A percentile compares a stretch with the other conserved stretches of the same genome.
phyloP scores from a whole-genome alignment of 2,329 filamentous ascomycete species.

The Fusarium redolens region DNA sequence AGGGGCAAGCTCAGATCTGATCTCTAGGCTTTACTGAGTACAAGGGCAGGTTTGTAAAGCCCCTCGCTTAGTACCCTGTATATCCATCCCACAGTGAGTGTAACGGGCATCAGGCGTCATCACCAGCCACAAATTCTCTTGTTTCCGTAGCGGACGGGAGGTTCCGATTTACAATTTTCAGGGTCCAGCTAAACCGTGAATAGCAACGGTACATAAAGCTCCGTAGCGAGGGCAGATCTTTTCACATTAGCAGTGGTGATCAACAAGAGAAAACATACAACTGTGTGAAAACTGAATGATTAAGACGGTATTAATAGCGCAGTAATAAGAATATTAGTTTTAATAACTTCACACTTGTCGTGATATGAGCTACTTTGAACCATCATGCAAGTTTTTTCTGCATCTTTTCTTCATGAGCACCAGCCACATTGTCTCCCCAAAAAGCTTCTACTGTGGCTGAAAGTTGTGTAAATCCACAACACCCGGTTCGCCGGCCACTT shows the following conservation, averaged over 20 bases:
- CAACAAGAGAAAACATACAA: background rate
- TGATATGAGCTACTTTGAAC: background rate
- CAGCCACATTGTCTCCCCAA: conserved; percentile 10
- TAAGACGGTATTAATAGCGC: background rate
- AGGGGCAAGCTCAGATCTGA: conserved; percentile 20
- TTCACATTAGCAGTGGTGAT: background rate
- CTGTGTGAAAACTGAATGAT: background rate
- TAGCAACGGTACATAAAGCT: background rate
- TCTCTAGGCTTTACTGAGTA: background rate
- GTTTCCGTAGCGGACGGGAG: conserved; percentile 16
- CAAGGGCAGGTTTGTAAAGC: conserved; percentile 24
- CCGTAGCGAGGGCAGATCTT: background rate
- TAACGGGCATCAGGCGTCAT: conserved; percentile 15
- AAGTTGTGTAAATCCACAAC: conserved; percentile 36
- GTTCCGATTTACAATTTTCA: conserved; percentile 22
- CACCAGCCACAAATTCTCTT: conserved; percentile 20
- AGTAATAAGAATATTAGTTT: background rate
- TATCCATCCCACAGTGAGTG: conserved; percentile 8
- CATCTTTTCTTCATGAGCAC: background rate
- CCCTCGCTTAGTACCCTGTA: conserved; percentile 27
- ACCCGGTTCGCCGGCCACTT: conserved; percentile 42
- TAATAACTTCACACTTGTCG: background rate
- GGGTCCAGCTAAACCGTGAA: conserved; percentile 29
- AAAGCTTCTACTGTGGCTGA: conserved; percentile 18
- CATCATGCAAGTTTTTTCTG: conserved; percentile 9